Percentiles rank a stretch among this genome's conserved stretches.
These are phyloP conservation scores for Cryptococcus sp. DNA, from an alignment of 1,284 basidiomycete genomes.

Conservation along the genomic window DNA sequence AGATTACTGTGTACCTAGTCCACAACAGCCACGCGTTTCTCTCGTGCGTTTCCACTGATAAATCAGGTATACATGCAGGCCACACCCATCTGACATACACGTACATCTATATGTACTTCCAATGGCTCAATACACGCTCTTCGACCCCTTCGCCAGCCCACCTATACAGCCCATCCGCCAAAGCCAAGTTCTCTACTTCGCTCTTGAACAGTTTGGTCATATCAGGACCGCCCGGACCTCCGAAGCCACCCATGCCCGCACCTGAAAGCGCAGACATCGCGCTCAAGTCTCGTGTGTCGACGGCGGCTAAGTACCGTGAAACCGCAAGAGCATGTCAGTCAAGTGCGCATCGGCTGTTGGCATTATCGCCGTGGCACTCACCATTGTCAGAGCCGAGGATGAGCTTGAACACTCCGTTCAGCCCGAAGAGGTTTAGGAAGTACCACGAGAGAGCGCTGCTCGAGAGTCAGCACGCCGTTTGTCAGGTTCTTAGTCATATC, in stretches of 20 bases:
- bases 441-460: slow-evolving; percentile 87
- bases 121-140: slow-evolving; percentile 70
- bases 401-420: slow-evolving; percentile 92
- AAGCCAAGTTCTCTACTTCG: slow-evolving; percentile 90
- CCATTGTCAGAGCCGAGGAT: slow-evolving; percentile 90
- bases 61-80: too few species aligned
- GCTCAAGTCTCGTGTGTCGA: slow-evolving; percentile 71
- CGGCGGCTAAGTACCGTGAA: slow-evolving; percentile 61
- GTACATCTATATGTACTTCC: slow-evolving; percentile 57
- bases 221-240: slow-evolving; percentile 67
- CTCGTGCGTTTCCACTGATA: too few species aligned
- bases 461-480: neutral
- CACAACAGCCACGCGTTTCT: too few species aligned
- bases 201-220: slow-evolving; percentile 85
- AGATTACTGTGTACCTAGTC: too few species aligned
- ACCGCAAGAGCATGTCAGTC: slow-evolving; percentile 9
- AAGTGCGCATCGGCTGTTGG: slow-evolving; percentile 9
- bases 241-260: slow-evolving; percentile 56
- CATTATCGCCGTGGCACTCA: slow-evolving; percentile 54
- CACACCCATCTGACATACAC: neutral
- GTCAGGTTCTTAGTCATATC: too few species aligned
- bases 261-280: slow-evolving; percentile 67
- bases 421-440: slow-evolving; percentile 97
- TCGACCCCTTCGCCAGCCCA: slow-evolving; percentile 83
- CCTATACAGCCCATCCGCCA: slow-evolving; percentile 78